Evolutionary conservation across 2,329 filamentous ascomycete species (phyloP), one percentile per base, ranked within the genome.

Genomic region (Pleoardoris graminearum): DNA sequence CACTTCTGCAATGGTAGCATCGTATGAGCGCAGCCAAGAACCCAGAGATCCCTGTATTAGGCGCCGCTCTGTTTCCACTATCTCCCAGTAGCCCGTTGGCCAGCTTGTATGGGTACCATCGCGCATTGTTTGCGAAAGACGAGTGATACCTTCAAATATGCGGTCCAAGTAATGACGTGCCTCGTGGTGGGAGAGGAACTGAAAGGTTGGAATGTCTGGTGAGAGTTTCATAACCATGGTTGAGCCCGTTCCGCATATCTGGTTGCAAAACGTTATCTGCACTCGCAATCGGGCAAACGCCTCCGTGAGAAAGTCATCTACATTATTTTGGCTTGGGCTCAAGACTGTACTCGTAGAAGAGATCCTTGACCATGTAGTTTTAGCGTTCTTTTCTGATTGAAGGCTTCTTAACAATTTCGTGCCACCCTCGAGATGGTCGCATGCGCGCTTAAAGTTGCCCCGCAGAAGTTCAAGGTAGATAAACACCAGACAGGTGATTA

Each of bases 401-500:
- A 46, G 22, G 12, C 22, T 21, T 8, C 21, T 7, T 22, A 46
- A 37, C n/a, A 46, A 14, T 14, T 19, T 46, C 22, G 19, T 25
- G 22, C 43, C 43, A 11, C 30, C 32, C 5, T 46, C n/a, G 7
- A 46, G 43, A 37, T 46, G 43, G 11, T 37, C 32, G 11, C 19
- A 46, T 25, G 21, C 76, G 0, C 70, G 61, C 5, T 61, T 55
- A 33, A 74, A 76, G 19, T 71, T 69, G 3, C 76, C 76, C 4
- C 72, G 68, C 3, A 78, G 57, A 25, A 73, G 70, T 44, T 79
- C 77, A 36, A 78, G 51, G 35, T 65, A 71, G 2, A 75, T 64
- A 46, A 79, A 78, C 0, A 78, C 25, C 44, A 77, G 61, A 44
- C 76, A 79, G 1, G 71, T 66, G 33, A 78, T 73, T 22, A 79